These are phyloP conservation scores for Colletotrichum sidae DNA, from an alignment of 2,329 filamentous ascomycete genomes.

Conservation along the genomic window DNA sequence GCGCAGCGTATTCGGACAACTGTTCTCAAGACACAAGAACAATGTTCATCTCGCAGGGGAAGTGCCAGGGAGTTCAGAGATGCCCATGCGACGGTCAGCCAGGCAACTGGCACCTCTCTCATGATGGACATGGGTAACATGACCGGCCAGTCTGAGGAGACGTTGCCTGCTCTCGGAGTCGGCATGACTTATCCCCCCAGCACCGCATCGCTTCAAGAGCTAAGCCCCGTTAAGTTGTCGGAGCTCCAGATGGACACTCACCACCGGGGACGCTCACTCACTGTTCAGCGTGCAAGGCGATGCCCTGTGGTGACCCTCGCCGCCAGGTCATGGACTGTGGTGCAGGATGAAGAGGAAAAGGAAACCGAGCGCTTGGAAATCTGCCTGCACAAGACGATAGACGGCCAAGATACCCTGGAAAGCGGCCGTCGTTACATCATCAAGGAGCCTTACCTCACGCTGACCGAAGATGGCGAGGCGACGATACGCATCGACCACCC, in stretches of 20 bases:
- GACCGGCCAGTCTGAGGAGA: constrained; percentile 39
- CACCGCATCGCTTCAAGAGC: constrained; percentile 32
- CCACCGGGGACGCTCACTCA: constrained; percentile 43
- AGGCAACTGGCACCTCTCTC: constrained; percentile 41
- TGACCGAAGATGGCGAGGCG: constrained; percentile 52
- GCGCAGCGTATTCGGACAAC: background rate
- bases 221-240: constrained; percentile 41
- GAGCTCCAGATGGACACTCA: constrained; percentile 46
- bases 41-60: background rate
- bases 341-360: constrained; percentile 43
- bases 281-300: constrained; percentile 39
- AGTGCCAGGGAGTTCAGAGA: background rate
- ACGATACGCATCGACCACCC: constrained; percentile 52
- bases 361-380: constrained; percentile 46
- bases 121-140: constrained; percentile 47
- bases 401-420: constrained; percentile 49
- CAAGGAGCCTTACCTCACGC: constrained; percentile 63
- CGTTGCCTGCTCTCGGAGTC: constrained; percentile 44
- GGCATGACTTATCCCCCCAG: constrained; percentile 45
- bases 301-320: constrained; percentile 22
- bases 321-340: constrained; percentile 46
- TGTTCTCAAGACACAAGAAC: background rate
- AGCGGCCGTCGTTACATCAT: constrained; percentile 50
- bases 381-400: constrained; percentile 49
- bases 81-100: constrained; percentile 28